phyloP scores from a whole-genome alignment of 73 alveolate species.

The Urostyla sp. region DNA sequence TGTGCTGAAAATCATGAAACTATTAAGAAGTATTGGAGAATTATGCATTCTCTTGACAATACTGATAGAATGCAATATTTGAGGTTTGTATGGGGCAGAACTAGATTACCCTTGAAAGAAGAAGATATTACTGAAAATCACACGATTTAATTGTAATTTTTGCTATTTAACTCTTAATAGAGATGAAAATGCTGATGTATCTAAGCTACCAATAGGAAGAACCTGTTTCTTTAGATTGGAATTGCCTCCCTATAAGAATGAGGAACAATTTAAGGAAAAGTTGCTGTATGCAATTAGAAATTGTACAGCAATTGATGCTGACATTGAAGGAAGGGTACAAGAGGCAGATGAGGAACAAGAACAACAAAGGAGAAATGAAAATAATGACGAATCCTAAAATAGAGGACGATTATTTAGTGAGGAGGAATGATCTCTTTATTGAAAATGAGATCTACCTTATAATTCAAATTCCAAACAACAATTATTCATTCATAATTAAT shows the following conservation, averaged over 20 bases:
- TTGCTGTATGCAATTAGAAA: constrained; percentile 87
- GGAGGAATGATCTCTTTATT: too few relatives aligned
- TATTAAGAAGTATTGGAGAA: constrained; percentile 83
- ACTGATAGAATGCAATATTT: constrained; percentile 82
- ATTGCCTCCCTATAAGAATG: constrained; percentile 82
- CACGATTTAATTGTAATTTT: constrained; percentile 56
- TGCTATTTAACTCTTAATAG: constrained; percentile 16
- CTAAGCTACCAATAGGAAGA: constrained; percentile 82
- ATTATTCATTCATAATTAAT: too few relatives aligned
- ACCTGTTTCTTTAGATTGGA: constrained; percentile 89
- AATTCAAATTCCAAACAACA: too few relatives aligned
- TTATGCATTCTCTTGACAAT: constrained; percentile 70
- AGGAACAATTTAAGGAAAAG: constrained; percentile 76
- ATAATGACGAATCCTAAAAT: neutral
- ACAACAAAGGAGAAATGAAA: constrained; percentile 21
- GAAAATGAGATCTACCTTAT: too few relatives aligned
- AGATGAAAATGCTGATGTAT: constrained; percentile 70
- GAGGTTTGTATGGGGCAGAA: constrained; percentile 93
- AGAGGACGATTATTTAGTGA: neutral
- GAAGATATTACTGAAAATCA: constrained; percentile 79
- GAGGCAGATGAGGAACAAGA: constrained; percentile 89
- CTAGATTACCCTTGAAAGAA: constrained; percentile 86
- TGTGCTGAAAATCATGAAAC: constrained; percentile 73
- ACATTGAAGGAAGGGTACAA: constrained; percentile 77
- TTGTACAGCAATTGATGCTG: constrained; percentile 93